A percentile compares a stretch with the other conserved stretches of the same genome.
phyloP scores from a whole-genome alignment of 1,284 basidiomycete species.

The Sphaerobolus stellatus region DNA sequence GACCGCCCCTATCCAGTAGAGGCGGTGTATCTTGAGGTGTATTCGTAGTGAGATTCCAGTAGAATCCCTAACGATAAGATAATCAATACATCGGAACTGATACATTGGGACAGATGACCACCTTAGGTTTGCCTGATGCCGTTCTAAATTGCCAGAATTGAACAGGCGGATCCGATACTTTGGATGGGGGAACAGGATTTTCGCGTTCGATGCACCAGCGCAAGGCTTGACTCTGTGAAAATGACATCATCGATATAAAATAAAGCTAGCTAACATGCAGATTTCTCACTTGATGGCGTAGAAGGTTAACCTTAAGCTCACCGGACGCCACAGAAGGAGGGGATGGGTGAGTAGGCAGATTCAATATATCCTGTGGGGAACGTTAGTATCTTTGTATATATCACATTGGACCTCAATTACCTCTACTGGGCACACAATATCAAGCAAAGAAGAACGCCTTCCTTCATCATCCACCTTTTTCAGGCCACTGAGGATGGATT shows the following conservation, averaged over 20 bases:
- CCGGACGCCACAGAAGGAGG: conserved; percentile 69
- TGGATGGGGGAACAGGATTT: conserved; percentile 67
- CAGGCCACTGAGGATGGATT: conserved; percentile 59
- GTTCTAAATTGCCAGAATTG: conserved; percentile 84
- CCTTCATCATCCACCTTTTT: conserved; percentile 78
- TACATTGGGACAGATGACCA: neutral
- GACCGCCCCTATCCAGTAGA: conserved; percentile 73
- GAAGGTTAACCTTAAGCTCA: conserved; percentile 64
- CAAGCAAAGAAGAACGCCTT: conserved; percentile 67
- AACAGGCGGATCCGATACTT: conserved; percentile 67
- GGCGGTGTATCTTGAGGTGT: conserved; percentile 69
- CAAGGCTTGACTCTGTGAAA: conserved; percentile 62
- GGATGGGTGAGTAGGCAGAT: conserved; percentile 59
- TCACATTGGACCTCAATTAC: neutral
- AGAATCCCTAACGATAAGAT: conserved; percentile 1
- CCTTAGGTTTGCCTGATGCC: conserved; percentile 23
- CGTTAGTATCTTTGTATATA: neutral
- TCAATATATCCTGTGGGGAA: conserved; percentile 65
- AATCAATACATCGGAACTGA: neutral
- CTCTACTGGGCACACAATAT: conserved; percentile 52
- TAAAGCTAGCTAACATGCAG: conserved; percentile 17
- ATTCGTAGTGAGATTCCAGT: conserved; percentile 67
- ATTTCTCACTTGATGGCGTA: conserved; percentile 71
- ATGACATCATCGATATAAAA: conserved; percentile 7
- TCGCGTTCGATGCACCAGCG: conserved; percentile 81